Evolutionary conservation across 331 rosid genomes (phyloP), one percentile per base, ranked within the genome.

Genomic region (Acacia concinna): DNA sequence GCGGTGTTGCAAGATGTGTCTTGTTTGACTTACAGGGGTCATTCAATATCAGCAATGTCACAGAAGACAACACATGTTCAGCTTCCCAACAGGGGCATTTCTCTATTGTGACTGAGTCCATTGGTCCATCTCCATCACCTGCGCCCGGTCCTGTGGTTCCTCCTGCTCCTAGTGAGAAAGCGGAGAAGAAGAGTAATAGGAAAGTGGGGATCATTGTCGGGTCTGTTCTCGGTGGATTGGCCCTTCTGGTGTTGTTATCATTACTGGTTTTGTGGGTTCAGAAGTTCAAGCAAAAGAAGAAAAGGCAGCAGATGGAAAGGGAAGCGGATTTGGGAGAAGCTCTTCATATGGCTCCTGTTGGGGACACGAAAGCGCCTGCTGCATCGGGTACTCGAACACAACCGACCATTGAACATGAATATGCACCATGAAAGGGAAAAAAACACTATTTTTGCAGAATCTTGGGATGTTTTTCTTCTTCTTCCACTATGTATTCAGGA

Each of bases 281-380:
- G 13, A 93, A 87, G 71, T 88, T 68, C 85, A 90, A 85, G 81
- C 52, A 86, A 3, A 82, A 84, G 88, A 96, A 88, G 86, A 90
- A 77, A 81, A 80, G 90, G 94, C 86, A 88, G 40, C 82, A 80
- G 82, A 96, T 96, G 99, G 98, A 96, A 84, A 96, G 71, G 64
- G 98, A 90, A 47, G 89, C 99, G 21, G 99, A 96, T 6, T 77
- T 79, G 8, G 99, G 99, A 84, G 99, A 93, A 79, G 86, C 98
- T 69, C 89, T 96, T 81, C 92, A 86, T 52, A 93, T 93, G 98
- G 89, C 98, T 43, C 78, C 87, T 12, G 66, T 93, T 25, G 99
- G 98, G 71, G 84, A 79, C 40, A 89, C 97, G 18, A 96, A 80
- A 84, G 99, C 99, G 20, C 99, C 99, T 11, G 85, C 97, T 21